phyloP scores from a whole-genome alignment of 2,329 filamentous ascomycete genomes.

The Dothistroma pini region DNA sequence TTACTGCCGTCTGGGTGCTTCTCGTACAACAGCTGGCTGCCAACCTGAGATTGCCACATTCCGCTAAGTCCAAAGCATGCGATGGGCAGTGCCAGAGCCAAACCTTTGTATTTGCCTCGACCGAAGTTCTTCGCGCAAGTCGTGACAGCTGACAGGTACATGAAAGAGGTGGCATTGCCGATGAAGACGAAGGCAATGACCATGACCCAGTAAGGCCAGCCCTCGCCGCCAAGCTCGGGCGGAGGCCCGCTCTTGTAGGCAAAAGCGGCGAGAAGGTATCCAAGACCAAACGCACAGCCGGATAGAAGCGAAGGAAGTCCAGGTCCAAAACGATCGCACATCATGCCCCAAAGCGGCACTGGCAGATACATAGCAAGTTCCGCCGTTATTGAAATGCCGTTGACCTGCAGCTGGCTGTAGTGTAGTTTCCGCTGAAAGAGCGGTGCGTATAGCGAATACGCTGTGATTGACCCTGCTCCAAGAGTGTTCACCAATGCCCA shows the following conservation, averaged over 20 bases:
- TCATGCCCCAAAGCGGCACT: slow-evolving; percentile 83
- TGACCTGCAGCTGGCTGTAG: slow-evolving; percentile 90
- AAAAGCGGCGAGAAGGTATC: slow-evolving; percentile 79
- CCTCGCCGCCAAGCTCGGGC: slow-evolving; percentile 48
- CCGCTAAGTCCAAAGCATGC: slow-evolving; percentile 89
- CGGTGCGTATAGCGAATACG: slow-evolving; percentile 91
- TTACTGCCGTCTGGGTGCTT: slow-evolving; percentile 57
- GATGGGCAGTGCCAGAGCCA: slow-evolving; percentile 87
- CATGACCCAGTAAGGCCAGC: slow-evolving; percentile 79
- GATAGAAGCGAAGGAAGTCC: slow-evolving; percentile 71
- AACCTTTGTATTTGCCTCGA: slow-evolving; percentile 76
- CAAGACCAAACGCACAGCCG: slow-evolving; percentile 68
- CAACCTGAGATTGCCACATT: slow-evolving; percentile 93
- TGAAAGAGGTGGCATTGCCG: slow-evolving; percentile 76
- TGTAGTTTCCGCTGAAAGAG: slow-evolving; percentile 80
- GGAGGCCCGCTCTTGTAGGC: slow-evolving; percentile 64
- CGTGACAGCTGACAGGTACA: slow-evolving; percentile 89
- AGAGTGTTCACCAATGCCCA: slow-evolving; percentile 64
- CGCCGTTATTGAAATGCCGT: slow-evolving; percentile 80
- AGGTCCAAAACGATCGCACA: slow-evolving; percentile 86
- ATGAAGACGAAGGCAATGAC: slow-evolving; percentile 77
- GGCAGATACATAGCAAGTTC: slow-evolving; percentile 87
- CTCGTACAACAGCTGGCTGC: slow-evolving; percentile 72
- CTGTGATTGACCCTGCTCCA: slow-evolving; percentile 86
- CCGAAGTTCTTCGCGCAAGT: slow-evolving; percentile 99